A percentile compares a stretch with the other conserved stretches of the same genome.
phyloP scores from a whole-genome alignment of 768 basidiomycete genomes.

The Steccherinum ochraceum region DNA sequence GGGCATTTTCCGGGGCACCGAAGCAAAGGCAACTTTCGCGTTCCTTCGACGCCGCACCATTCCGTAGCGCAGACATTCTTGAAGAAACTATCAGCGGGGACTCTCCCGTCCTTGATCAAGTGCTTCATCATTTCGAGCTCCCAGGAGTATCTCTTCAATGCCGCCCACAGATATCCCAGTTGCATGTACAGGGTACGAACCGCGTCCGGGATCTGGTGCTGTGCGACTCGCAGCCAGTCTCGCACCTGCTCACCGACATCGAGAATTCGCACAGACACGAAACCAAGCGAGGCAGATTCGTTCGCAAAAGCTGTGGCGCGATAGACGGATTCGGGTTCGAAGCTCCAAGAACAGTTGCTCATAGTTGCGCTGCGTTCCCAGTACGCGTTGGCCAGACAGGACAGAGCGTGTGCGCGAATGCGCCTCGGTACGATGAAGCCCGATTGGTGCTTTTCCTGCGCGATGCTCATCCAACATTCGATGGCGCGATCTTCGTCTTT shows the following conservation, averaged over 20 bases:
- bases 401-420: background rate
- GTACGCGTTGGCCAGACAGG: background rate
- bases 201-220: background rate
- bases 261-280: constrained; percentile 7
- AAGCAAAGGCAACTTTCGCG: constrained; percentile 8
- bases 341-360: background rate
- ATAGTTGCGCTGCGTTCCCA: background rate
- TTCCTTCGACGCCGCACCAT: constrained; percentile 13
- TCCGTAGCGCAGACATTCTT: constrained; percentile 14
- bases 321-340: constrained; percentile 2
- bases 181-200: constrained; percentile 4
- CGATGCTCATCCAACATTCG: background rate
- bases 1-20: constrained; percentile 14
- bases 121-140: constrained; percentile 4
- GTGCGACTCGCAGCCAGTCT: background rate
- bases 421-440: background rate
- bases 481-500: background rate
- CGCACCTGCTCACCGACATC: constrained; percentile 2
- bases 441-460: background rate
- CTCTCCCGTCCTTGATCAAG: constrained; percentile 3
- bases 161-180: constrained; percentile 8
- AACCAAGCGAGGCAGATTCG: constrained; percentile 4
- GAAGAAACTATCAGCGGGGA: constrained; percentile 4
- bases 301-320: constrained; percentile 8
- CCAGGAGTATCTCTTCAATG: constrained; percentile 1